These are phyloP conservation scores for Populus ilicifolia DNA, from an alignment of 345 rosid genomes.

Conservation along the genomic window DNA sequence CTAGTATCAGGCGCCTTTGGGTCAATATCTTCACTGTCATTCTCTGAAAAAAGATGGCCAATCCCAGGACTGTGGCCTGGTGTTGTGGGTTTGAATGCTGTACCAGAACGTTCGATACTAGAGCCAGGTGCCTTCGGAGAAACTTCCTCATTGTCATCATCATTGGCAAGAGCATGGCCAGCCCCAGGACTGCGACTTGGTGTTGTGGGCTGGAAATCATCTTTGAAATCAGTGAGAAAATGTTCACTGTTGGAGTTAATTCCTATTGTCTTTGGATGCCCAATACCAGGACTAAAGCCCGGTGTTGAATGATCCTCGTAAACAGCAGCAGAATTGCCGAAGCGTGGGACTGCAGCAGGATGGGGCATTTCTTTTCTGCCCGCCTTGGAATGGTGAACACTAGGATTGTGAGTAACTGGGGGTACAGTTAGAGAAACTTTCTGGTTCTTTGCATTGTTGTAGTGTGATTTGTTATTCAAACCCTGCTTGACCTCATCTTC, in stretches of 20 bases:
- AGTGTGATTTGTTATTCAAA: background rate
- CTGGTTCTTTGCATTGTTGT: background rate
- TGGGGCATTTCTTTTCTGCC: background rate
- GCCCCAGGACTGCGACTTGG: no score
- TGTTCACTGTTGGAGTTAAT: background rate
- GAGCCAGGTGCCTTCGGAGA: no score
- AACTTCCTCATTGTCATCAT: background rate
- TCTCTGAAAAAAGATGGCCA: no score
- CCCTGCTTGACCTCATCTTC: background rate
- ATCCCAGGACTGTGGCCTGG: no score
- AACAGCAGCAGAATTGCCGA: background rate
- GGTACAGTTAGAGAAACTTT: background rate
- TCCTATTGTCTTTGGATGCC: slow-evolving; percentile 1
- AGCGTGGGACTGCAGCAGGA: background rate
- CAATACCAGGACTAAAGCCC: slow-evolving; percentile 29
- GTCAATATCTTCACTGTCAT: background rate
- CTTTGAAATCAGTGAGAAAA: slow-evolving; percentile 23
- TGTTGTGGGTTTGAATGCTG: slow-evolving; percentile 28
- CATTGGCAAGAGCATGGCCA: no score
- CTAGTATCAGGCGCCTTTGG: background rate
- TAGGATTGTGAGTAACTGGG: background rate
- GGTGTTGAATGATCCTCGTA: slow-evolving; percentile 18
- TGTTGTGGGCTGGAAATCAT: slow-evolving; percentile 40
- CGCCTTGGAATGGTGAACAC: background rate
- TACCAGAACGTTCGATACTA: background rate